Percentiles rank a stretch among this genome's conserved stretches.
These are phyloP conservation scores for Trichocomaceae sp. DNA, from an alignment of 2,329 filamentous ascomycete genomes.

Conservation along the genomic window DNA sequence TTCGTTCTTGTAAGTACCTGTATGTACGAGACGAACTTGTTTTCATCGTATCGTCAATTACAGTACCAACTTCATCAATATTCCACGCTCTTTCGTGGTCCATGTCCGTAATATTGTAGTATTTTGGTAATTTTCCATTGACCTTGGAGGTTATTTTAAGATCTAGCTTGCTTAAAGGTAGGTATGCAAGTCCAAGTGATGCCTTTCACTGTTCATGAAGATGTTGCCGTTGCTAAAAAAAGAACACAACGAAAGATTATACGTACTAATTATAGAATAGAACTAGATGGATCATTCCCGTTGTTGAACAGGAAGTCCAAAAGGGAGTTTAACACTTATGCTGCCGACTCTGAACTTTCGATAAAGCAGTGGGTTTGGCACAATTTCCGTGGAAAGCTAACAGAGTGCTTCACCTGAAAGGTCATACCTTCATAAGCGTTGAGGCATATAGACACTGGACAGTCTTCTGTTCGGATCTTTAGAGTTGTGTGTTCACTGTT, in stretches of 20 bases:
- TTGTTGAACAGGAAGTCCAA: background rate
- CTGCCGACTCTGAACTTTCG: background rate
- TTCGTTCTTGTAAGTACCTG: constrained; percentile 6
- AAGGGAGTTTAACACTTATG: background rate
- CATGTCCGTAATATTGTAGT: too few species aligned
- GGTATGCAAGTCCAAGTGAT: background rate
- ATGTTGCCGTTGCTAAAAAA: background rate
- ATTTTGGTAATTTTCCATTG: background rate
- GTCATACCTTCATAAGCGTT: background rate
- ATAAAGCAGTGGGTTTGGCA: background rate
- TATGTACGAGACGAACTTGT: constrained; percentile 5
- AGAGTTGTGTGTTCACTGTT: background rate
- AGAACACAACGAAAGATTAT: background rate
- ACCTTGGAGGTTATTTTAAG: constrained; percentile 1
- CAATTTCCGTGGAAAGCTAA: background rate
- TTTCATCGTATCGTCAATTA: constrained; percentile 8
- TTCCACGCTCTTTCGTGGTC: background rate
- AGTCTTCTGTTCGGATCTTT: background rate
- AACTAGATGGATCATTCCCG: background rate
- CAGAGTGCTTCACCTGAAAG: background rate
- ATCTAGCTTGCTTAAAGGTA: background rate
- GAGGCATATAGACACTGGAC: background rate
- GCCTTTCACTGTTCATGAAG: background rate
- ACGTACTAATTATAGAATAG: background rate
- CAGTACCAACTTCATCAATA: background rate